Conservation (phyloP, 108 stramenopile genomes). For the Skeletonema grethae region DNA sequence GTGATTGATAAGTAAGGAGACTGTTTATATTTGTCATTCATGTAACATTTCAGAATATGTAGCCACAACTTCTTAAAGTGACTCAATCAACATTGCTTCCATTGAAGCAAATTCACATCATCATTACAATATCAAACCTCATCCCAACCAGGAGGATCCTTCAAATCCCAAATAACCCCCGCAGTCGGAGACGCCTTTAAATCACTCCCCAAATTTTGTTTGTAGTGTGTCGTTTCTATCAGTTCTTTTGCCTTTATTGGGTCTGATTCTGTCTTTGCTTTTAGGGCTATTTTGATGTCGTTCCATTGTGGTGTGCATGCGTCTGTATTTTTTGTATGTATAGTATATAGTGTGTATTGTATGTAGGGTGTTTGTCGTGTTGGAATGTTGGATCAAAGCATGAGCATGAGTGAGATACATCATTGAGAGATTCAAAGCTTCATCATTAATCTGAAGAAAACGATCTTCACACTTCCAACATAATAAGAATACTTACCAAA, state of each 20-base stretch:
- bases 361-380: neutral
- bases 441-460: too few species aligned
- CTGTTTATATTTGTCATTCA: neutral
- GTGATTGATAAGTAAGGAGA: too few species aligned
- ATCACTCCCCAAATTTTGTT: constrained; percentile 62
- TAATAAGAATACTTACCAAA: constrained; percentile 43
- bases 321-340: constrained; percentile 34
- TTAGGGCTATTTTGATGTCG: constrained; percentile 70
- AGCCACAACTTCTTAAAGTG: too few species aligned
- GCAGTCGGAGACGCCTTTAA: constrained; percentile 74
- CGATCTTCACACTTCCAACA: neutral
- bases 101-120: neutral
- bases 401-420: neutral
- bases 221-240: constrained; percentile 64
- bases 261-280: constrained; percentile 59
- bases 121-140: constrained; percentile 2
- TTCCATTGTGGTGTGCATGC: constrained; percentile 66
- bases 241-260: constrained; percentile 54
- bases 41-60: neutral
- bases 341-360: neutral
- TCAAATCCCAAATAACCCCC: constrained; percentile 85
- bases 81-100: too few species aligned
- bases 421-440: neutral
- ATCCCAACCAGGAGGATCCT: constrained; percentile 82
- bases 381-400: neutral